Percentiles rank a stretch among this genome's conserved stretches.
These are phyloP conservation scores for Amorphotheca resinae DNA, from an alignment of 495 filamentous ascomycete genomes.

Conservation along the genomic window DNA sequence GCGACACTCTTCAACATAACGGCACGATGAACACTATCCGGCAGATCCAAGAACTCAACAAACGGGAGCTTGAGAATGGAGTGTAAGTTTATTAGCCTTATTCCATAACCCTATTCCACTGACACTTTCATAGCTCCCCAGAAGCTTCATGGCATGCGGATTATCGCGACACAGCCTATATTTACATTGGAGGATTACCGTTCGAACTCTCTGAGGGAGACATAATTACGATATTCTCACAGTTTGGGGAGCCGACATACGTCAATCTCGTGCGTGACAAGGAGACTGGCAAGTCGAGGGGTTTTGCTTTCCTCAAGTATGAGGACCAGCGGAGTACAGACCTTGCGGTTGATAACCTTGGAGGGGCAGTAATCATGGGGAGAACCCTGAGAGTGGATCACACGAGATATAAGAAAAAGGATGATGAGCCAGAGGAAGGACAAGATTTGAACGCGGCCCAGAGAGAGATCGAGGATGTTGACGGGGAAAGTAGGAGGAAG, in stretches of 20 bases:
- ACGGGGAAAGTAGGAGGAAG: constrained; percentile 26
- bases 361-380: constrained; percentile 72
- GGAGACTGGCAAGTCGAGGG: constrained; percentile 85
- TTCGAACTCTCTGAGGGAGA: constrained; percentile 94
- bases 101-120: constrained; percentile 5
- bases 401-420: constrained; percentile 74
- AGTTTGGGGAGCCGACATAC: constrained; percentile 88
- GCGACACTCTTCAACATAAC: no score
- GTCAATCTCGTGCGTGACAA: constrained; percentile 87
- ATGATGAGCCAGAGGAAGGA: constrained; percentile 69
- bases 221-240: constrained; percentile 92
- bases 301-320: constrained; percentile 94
- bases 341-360: constrained; percentile 89
- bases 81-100: constrained; percentile 36
- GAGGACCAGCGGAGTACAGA: constrained; percentile 96
- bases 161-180: constrained; percentile 91
- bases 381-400: constrained; percentile 82
- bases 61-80: constrained; percentile 82
- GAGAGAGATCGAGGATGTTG: constrained; percentile 25
- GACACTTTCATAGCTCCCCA: constrained; percentile 38
- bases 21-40: constrained; percentile 79
- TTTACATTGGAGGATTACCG: constrained; percentile 91
- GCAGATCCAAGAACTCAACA: constrained; percentile 84
- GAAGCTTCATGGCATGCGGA: constrained; percentile 95
- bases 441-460: constrained; percentile 20